A percentile compares a stretch with the other conserved stretches of the same genome.
Conservation (phyloP, 805 yeast species). For the Wickerhamomyces tratensis region DNA sequence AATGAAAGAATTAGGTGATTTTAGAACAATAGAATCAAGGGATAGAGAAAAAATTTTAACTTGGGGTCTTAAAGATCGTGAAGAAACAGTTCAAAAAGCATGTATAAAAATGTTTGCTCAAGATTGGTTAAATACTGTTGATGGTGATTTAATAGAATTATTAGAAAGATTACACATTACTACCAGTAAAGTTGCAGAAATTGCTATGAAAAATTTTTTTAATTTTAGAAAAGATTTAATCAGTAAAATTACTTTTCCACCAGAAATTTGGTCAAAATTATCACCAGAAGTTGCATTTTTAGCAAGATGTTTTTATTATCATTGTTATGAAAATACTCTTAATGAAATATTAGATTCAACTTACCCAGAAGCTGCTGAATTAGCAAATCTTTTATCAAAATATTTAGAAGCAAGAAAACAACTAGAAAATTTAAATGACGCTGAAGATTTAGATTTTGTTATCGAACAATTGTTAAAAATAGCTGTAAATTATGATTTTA, state of each 20-base stretch:
- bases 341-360: constrained; percentile 50
- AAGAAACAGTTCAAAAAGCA: constrained; percentile 59
- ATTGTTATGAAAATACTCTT: constrained; percentile 46
- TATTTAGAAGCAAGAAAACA: constrained; percentile 42
- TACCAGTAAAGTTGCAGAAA: constrained; percentile 56
- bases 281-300: constrained; percentile 71
- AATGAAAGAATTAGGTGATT: constrained; percentile 57
- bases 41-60: constrained; percentile 57
- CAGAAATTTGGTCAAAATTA: constrained; percentile 57
- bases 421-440: constrained; percentile 24
- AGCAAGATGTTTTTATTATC: constrained; percentile 54
- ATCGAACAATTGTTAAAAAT: constrained; percentile 63
- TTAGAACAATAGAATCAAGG: constrained; percentile 40
- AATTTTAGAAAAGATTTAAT: constrained; percentile 54
- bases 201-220: constrained; percentile 57
- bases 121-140: constrained; percentile 61
- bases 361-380: constrained; percentile 71
- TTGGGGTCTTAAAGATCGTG: constrained; percentile 89
- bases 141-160: constrained; percentile 63
- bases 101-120: constrained; percentile 60
- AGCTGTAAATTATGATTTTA: constrained; percentile 67
- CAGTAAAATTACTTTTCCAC: constrained; percentile 47
- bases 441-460: constrained; percentile 58
- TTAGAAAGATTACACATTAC: constrained; percentile 63
- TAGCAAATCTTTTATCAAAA: constrained; percentile 48